A percentile compares a stretch with the other conserved stretches of the same genome.
Evolutionary conservation across 2,329 filamentous ascomycete genomes (phyloP).

Genomic region (Aquanectria penicillioides): DNA sequence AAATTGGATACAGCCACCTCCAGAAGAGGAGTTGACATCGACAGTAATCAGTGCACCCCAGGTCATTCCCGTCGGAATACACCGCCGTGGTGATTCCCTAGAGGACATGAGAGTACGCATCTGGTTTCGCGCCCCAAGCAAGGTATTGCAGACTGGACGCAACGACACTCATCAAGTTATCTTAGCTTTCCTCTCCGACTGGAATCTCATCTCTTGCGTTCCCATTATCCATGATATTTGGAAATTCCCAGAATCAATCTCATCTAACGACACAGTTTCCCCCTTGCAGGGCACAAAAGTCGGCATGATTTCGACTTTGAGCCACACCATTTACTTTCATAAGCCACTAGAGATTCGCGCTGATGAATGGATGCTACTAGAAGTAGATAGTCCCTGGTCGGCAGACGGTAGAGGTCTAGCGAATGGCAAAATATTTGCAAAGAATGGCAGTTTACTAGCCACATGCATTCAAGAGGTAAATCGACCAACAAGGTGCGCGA

Average conservation of each 20-base stretch:
- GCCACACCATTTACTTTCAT: slow-evolving; percentile 12
- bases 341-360: background rate
- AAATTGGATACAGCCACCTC: background rate
- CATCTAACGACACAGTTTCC: background rate
- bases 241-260: background rate
- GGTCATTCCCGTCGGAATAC: no score
- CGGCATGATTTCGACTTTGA: slow-evolving; percentile 13
- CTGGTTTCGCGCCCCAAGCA: no score
- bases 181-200: no score
- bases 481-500: no score
- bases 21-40: no score
- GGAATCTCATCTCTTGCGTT: no score
- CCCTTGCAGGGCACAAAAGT: background rate
- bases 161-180: no score
- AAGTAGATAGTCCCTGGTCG: slow-evolving; percentile 5
- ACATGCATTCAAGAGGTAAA: slow-evolving; percentile 7
- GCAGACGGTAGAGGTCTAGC: background rate
- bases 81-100: no score
- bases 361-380: slow-evolving; percentile 8
- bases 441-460: background rate
- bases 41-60: no score
- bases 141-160: no score
- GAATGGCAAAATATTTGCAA: background rate
- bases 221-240: background rate
- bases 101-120: no score